Evolutionary conservation across 331 rosid species (phyloP), one percentile per base, ranked within the genome.

Genomic region (Malus hybrid): DNA sequence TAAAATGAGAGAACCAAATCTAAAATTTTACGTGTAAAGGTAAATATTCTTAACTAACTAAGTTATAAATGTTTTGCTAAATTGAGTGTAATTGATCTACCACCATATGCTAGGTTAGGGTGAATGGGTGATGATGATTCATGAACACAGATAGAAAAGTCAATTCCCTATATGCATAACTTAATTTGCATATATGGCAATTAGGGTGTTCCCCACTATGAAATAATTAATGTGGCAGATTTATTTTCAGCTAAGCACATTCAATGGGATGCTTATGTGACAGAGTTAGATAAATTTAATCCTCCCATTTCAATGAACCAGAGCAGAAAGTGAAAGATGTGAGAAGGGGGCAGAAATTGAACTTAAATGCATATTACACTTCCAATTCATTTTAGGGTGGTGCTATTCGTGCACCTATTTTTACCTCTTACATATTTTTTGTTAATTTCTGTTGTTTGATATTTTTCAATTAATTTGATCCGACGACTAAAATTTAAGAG

Each of bases 161-260:
- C 11, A 20, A 61, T 61, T 24, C 14, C 36, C 10, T 22, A 13
- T 6, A 6, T 13, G 66, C 66, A 61, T 10, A 42, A 42, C 48
- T 42, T 42, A 10, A 42, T 42, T 42, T 42, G 48, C 48, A 24
- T 13, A 6, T 1, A 32, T 29, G 68, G 68, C 22, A 3, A 29
- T 64, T 16, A 5, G 22, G 22, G 12, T 64, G 42, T 6, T 31
- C 22, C 42, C 14, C 24, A 64, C 18, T 13, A 31, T 31, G 42
- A 14, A 31, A 64, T 32, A 31, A 31, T 29, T 31, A 64, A 64
- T 64, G 44, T 64, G 68, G 19, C 42, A 7, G 33, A 15, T 69
- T 44, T 46, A 13, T 69, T 22, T 69, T 24, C 33, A 69, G 60
- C 72, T 44, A 67, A 39, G 72, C 72, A 69, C 72, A 67, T 42